These are phyloP conservation scores for Albugo candida DNA, from an alignment of 352 stramenopile species.

Conservation along the genomic window DNA sequence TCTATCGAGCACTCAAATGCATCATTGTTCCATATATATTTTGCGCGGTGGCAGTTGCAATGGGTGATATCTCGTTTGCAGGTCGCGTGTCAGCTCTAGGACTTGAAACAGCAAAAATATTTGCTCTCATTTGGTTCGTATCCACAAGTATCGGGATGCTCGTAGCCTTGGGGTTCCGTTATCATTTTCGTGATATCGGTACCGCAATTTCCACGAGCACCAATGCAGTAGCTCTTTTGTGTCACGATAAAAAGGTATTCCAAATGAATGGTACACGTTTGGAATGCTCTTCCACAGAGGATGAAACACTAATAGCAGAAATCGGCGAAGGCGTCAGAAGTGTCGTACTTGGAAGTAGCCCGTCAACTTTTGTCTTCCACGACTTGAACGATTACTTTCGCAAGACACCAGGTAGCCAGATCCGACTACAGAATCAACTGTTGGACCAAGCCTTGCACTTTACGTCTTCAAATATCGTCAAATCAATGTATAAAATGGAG, in stretches of 20 bases:
- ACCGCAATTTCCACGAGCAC: background rate
- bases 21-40: constrained; percentile 23
- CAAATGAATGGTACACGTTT: constrained; percentile 3
- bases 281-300: constrained; percentile 2
- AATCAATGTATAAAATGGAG: constrained; percentile 22
- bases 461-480: constrained; percentile 46
- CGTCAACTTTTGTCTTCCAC: constrained; percentile 18
- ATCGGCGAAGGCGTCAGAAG: too few relatives aligned
- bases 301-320: constrained; percentile 2
- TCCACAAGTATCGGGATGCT: constrained; percentile 26
- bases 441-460: constrained; percentile 30
- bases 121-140: constrained; percentile 29
- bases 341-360: too few relatives aligned
- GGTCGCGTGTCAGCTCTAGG: constrained; percentile 33
- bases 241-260: constrained; percentile 21
- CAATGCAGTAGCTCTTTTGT: constrained; percentile 29
- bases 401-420: constrained; percentile 20
- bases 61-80: constrained; percentile 16
- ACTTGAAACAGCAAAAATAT: constrained; percentile 39
- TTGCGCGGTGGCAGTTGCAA: constrained; percentile 14
- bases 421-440: constrained; percentile 41
- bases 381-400: constrained; percentile 31
- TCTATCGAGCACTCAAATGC: constrained; percentile 26
- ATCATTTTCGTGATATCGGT: constrained; percentile 22
- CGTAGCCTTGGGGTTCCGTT: constrained; percentile 32